Evolutionary conservation across 352 stramenopile genomes (phyloP).

Genomic region (Phytophthora crassamura): DNA sequence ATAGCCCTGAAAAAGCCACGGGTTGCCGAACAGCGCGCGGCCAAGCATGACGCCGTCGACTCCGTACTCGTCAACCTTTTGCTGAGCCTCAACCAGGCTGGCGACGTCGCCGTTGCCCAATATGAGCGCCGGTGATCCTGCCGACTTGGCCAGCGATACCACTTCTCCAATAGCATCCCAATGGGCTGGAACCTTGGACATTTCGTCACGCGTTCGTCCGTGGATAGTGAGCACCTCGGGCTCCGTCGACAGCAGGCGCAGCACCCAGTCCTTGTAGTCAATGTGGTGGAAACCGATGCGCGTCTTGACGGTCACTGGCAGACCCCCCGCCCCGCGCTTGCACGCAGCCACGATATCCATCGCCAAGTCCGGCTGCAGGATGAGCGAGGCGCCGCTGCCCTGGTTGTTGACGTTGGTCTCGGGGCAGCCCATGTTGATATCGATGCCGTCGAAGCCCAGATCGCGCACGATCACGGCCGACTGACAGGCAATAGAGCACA

Average conservation of each 20-base stretch:
- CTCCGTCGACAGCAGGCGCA: slow-evolving; percentile 68
- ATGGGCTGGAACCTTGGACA: slow-evolving; percentile 83
- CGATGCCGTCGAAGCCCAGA: slow-evolving; percentile 85
- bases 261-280: slow-evolving; percentile 82
- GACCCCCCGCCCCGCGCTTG: slow-evolving; percentile 66
- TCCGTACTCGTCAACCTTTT: slow-evolving; percentile 74
- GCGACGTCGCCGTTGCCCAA: slow-evolving; percentile 83
- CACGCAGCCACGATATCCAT: slow-evolving; percentile 71
- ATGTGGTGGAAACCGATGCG: slow-evolving; percentile 82
- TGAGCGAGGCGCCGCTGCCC: slow-evolving; percentile 73
- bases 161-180: slow-evolving; percentile 86
- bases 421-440: slow-evolving; percentile 90
- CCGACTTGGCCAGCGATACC: slow-evolving; percentile 56
- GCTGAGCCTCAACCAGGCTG: slow-evolving; percentile 63
- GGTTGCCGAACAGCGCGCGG: slow-evolving; percentile 79
- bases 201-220: slow-evolving; percentile 79
- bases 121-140: slow-evolving; percentile 64
- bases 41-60: slow-evolving; percentile 86
- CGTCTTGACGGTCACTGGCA: slow-evolving; percentile 83
- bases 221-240: slow-evolving; percentile 82
- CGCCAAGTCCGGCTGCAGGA: slow-evolving; percentile 64
- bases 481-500: slow-evolving; percentile 29
- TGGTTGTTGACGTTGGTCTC: slow-evolving; percentile 84
- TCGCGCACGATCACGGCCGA: slow-evolving; percentile 79
- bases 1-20: slow-evolving; percentile 82